phyloP scores from a whole-genome alignment of 1,139 yeast species.

The Suhomyces guaymorum region DNA sequence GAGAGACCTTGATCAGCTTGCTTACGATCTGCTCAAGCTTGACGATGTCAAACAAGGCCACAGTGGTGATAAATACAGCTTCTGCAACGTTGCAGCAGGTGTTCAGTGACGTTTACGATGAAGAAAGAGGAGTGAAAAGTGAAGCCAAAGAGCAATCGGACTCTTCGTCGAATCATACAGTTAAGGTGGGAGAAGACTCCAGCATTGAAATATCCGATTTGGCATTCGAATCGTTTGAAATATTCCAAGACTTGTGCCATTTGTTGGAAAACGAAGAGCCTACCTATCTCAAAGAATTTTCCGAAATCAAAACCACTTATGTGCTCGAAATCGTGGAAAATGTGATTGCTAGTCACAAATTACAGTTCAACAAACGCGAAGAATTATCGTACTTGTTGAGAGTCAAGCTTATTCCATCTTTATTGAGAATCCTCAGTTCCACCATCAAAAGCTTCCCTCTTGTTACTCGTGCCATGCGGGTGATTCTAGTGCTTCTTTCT shows the following conservation, averaged over 20 bases:
- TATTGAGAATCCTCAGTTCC: slow-evolving; percentile 63
- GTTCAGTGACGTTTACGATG: slow-evolving; percentile 71
- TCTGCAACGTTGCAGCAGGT: slow-evolving; percentile 90
- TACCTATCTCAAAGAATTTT: slow-evolving; percentile 38
- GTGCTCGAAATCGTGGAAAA: slow-evolving; percentile 82
- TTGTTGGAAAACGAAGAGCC: slow-evolving; percentile 64
- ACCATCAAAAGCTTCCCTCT: slow-evolving; percentile 64
- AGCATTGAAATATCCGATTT: slow-evolving; percentile 47
- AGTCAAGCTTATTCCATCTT: slow-evolving; percentile 69
- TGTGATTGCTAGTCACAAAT: slow-evolving; percentile 54
- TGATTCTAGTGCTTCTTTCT: slow-evolving; percentile 60
- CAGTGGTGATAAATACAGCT: slow-evolving; percentile 87
- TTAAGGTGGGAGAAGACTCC: slow-evolving; percentile 47
- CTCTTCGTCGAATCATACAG: slow-evolving; percentile 22
- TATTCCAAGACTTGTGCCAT: slow-evolving; percentile 71
- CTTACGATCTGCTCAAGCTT: slow-evolving; percentile 70
- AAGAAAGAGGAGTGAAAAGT: slow-evolving; percentile 9
- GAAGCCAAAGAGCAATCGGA: neutral
- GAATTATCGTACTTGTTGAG: slow-evolving; percentile 70
- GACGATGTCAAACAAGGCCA: slow-evolving; percentile 66
- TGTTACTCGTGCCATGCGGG: slow-evolving; percentile 71
- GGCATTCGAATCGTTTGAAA: slow-evolving; percentile 67
- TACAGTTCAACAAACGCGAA: slow-evolving; percentile 54
- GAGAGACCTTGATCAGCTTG: slow-evolving; percentile 56
- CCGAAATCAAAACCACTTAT: slow-evolving; percentile 62